Conservation (phyloP, 1,284 basidiomycete species). For the Bjerkandera adusta region DNA sequence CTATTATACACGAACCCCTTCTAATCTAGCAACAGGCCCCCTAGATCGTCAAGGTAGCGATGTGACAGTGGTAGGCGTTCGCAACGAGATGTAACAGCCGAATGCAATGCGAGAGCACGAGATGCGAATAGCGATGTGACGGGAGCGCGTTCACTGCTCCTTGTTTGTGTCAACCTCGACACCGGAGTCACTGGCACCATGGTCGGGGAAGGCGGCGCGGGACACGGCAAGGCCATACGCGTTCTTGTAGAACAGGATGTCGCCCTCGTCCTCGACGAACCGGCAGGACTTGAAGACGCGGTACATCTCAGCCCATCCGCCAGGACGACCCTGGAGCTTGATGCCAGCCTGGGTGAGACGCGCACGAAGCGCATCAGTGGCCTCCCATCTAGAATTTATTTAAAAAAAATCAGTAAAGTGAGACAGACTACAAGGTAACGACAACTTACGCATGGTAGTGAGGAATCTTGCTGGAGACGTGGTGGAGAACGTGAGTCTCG, state of each 20-base stretch:
- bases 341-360: conserved; percentile 68
- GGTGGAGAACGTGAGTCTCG: conserved; percentile 92
- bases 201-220: conserved; percentile 62
- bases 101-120: conserved; percentile 7
- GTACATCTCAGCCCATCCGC: conserved; percentile 77
- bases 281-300: conserved; percentile 77
- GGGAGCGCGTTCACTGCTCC: conserved; percentile 15
- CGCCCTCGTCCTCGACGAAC: conserved; percentile 93
- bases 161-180: conserved; percentile 70
- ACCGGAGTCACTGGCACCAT: conserved; percentile 79
- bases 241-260: conserved; percentile 93
- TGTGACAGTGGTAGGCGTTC: too few species aligned
- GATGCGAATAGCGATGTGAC: neutral
- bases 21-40: too few species aligned
- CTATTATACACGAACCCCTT: too few species aligned
- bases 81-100: too few species aligned
- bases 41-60: too few species aligned
- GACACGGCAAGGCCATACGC: conserved; percentile 73
- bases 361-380: conserved; percentile 83
- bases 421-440: neutral
- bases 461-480: conserved; percentile 91
- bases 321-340: conserved; percentile 60
- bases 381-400: conserved; percentile 91
- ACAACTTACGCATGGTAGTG: conserved; percentile 76
- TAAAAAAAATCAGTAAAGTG: neutral